Conservation (phyloP, 352 stramenopile species). For the Phytophthora quininea region DNA sequence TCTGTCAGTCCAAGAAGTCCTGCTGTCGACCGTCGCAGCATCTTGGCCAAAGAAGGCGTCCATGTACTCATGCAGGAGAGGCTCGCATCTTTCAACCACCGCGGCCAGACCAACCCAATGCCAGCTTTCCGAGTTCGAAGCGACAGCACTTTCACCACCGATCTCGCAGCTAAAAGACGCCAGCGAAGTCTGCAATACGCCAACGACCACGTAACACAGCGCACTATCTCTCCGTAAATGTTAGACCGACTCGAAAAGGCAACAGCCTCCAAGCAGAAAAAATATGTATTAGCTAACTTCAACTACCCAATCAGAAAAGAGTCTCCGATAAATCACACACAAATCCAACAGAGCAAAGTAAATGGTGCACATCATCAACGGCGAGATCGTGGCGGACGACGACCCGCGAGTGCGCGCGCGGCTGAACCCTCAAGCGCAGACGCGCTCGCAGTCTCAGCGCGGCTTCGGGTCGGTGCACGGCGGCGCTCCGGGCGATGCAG, state of each 20-base stretch:
- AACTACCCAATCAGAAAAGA: background rate
- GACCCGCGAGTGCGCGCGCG: conserved; percentile 70
- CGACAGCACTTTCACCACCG: conserved; percentile 31
- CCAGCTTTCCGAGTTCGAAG: conserved; percentile 50
- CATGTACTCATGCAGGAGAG: conserved; percentile 67
- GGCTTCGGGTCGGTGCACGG: conserved; percentile 38
- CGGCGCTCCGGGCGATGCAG: conserved; percentile 11
- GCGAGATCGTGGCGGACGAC: conserved; percentile 86
- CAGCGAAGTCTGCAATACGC: conserved; percentile 42
- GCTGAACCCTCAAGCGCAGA: conserved; percentile 20
- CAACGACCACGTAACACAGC: conserved; percentile 31
- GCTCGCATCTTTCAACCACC: conserved; percentile 46
- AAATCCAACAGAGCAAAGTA: conserved; percentile 2
- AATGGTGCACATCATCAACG: conserved; percentile 92
- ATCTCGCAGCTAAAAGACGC: conserved; percentile 45
- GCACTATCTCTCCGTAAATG: conserved; percentile 11
- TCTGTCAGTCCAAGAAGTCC: conserved; percentile 18
- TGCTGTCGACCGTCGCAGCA: conserved; percentile 39
- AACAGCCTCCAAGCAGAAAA: background rate
- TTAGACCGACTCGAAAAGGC: too few relatives aligned
- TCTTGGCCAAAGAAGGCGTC: conserved; percentile 51
- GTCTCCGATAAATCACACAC: background rate
- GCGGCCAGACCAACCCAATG: conserved; percentile 29
- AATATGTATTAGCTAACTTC: background rate
- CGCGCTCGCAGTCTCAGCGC: conserved; percentile 12